Percentiles rank a stretch among this genome's conserved stretches.
phyloP scores from a whole-genome alignment of 2,329 filamentous ascomycete species.

The Fusarium multiceps region DNA sequence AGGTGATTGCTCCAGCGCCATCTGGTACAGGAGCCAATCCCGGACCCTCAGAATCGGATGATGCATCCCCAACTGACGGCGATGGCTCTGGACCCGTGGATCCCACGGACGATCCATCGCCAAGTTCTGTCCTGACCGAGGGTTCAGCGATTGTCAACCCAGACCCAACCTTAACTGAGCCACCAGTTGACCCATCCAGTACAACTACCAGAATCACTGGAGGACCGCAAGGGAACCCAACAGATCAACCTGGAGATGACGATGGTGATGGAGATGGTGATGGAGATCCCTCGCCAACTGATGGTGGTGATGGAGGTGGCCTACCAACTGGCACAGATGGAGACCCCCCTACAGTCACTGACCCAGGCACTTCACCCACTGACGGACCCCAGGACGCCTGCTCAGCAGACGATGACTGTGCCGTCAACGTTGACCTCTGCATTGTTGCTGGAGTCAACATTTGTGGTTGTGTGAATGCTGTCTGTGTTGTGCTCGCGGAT shows the following conservation, averaged over 20 bases:
- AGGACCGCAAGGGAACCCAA: constrained; percentile 1
- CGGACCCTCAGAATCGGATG: not conserved
- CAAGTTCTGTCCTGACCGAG: constrained; percentile 1
- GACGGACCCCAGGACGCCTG: not conserved
- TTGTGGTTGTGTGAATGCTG: constrained; percentile 4
- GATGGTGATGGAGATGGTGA: not conserved
- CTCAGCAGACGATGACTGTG: constrained; percentile 14
- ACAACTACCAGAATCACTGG: not conserved
- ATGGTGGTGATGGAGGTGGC: not conserved
- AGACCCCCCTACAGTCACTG: not conserved
- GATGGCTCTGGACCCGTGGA: not conserved
- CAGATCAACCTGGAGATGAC: not conserved
- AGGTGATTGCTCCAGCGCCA: not conserved
- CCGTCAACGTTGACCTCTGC: constrained; percentile 3
- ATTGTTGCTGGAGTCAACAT: constrained; percentile 8
- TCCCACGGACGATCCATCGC: not conserved
- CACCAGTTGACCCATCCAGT: not conserved
- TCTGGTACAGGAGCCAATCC: not conserved
- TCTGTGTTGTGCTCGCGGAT: not conserved
- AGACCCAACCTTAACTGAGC: not conserved
- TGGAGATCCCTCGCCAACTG: not conserved
- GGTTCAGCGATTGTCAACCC: constrained; percentile 11
- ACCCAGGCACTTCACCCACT: not conserved
- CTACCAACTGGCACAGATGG: not conserved
- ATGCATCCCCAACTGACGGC: not conserved